These are phyloP conservation scores for Pulveroboletus sp. DNA, from an alignment of 768 basidiomycete species.

Conservation along the genomic window DNA sequence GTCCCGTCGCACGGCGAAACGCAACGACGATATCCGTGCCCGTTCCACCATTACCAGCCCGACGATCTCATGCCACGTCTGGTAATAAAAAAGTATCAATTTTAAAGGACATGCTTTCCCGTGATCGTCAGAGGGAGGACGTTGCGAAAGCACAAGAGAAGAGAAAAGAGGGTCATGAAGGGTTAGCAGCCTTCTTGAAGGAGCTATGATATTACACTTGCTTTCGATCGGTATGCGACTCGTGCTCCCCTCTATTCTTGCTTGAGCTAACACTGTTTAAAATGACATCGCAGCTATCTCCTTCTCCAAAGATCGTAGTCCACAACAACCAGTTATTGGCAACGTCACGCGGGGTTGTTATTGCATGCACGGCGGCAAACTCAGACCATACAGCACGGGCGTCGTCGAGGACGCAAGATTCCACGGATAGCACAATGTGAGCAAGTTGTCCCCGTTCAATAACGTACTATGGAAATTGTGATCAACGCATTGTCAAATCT, in stretches of 20 bases:
- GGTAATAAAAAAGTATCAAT: constrained; percentile 35
- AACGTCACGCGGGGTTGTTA: too few species aligned
- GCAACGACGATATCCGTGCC: neutral
- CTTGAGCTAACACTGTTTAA: neutral
- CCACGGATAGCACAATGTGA: too few species aligned
- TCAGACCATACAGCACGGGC: too few species aligned
- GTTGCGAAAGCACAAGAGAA: constrained; percentile 18
- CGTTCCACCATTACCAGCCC: neutral
- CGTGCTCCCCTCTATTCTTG: too few species aligned
- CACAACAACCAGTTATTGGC: too few species aligned
- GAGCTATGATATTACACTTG: constrained; percentile 11
- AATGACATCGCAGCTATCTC: neutral
- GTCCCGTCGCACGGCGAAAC: neutral
- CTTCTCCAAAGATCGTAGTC: neutral
- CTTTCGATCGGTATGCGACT: neutral
- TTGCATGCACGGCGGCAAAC: too few species aligned
- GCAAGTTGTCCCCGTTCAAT: too few species aligned
- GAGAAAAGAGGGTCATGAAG: constrained; percentile 27
- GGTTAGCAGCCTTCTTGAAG: constrained; percentile 49
- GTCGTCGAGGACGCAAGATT: too few species aligned
- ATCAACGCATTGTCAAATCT: too few species aligned
- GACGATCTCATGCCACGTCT: constrained; percentile 40
- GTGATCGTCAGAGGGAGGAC: constrained; percentile 48
- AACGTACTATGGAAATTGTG: too few species aligned
- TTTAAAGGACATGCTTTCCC: constrained; percentile 59